Evolutionary conservation across 1,139 yeast genomes (phyloP).

Genomic region (Entelexis paramagnoliae): DNA sequence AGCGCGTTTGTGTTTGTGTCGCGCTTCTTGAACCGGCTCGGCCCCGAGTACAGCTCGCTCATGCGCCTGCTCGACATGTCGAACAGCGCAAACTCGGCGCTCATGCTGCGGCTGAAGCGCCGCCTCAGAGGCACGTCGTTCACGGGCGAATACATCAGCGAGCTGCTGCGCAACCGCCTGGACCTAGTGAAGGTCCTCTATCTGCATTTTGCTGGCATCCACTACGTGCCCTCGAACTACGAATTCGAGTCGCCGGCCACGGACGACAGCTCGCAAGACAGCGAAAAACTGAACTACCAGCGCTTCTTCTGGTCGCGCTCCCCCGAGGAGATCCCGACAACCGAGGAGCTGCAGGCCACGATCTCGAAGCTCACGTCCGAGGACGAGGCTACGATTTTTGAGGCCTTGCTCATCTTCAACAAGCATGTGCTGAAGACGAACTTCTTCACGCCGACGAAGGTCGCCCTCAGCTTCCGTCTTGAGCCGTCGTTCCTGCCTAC

Average conservation of each 20-base stretch:
- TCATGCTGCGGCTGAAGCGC: constrained; percentile 70
- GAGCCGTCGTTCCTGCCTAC: constrained; percentile 76
- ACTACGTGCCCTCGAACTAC: constrained; percentile 57
- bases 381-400: constrained; percentile 71
- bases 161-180: constrained; percentile 60
- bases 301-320: constrained; percentile 21
- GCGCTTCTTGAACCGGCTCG: constrained; percentile 88
- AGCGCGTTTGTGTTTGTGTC: constrained; percentile 87
- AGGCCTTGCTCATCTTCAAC: constrained; percentile 76
- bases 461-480: constrained; percentile 86
- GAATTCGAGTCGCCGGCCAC: constrained; percentile 6
- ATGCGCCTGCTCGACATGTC: constrained; percentile 48
- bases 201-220: constrained; percentile 85
- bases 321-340: constrained; percentile 55
- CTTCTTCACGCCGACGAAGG: constrained; percentile 87
- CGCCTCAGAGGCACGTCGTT: constrained; percentile 89
- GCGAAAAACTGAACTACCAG: constrained; percentile 10
- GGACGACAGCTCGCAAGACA: constrained; percentile 32
- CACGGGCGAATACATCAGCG: constrained; percentile 73
- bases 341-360: constrained; percentile 61
- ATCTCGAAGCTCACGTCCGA: constrained; percentile 56
- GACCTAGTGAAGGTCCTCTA: constrained; percentile 73
- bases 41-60: constrained; percentile 75
- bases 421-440: constrained; percentile 83
- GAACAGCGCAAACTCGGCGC: constrained; percentile 55